Evolutionary conservation across 192 early-diverging fungal species (phyloP), one percentile per base, ranked within the genome.

Genomic region (Oehlia diaphana): DNA sequence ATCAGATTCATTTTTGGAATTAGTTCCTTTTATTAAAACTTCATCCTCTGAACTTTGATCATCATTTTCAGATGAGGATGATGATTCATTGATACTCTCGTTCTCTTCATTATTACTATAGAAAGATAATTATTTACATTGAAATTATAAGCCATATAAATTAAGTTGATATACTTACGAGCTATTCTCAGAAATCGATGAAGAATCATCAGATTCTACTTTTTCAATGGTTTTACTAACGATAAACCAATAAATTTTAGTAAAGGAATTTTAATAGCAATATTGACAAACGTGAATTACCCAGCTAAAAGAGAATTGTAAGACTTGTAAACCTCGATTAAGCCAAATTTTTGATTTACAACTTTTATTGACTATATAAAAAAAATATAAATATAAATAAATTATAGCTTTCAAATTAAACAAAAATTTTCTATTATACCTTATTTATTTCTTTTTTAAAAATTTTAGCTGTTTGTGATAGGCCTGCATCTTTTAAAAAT

Each of bases 371-470:
- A 67, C 65, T 67, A 67, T 4, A 35, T 26, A 26, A 26, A 26
- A 26, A 31, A 31, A 31, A 31, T 31, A 31, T 31, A 31, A 31
- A 31, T 31, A 31, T 31, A 31, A 31, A 31, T 31, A 31, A 31
- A 31, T 37, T 37, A 37, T 37, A 37, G 35, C 31, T 37, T 37
- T 37, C 3, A 37, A 70, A n/a, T 39, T n/a, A 44, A 42, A 8
- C 21, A 23, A 42, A 44, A 44, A 10, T 23, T n/a, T n/a, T 2
- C n/a, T 31, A 31, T 31, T 39, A n/a, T 44, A 70, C 68, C 21
- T 44, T 70, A 9, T 35, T 19, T 33, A 33, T 5, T 44, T 70
- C 68, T 44, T 42, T 70, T 42, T 70, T 70, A 70, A 70, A 70
- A n/a, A 31, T 21, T 10, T 35, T 14, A 16, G 68, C 37, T 12